phyloP scores from a whole-genome alignment of 305 asterid species.

The Lippia alba region DNA sequence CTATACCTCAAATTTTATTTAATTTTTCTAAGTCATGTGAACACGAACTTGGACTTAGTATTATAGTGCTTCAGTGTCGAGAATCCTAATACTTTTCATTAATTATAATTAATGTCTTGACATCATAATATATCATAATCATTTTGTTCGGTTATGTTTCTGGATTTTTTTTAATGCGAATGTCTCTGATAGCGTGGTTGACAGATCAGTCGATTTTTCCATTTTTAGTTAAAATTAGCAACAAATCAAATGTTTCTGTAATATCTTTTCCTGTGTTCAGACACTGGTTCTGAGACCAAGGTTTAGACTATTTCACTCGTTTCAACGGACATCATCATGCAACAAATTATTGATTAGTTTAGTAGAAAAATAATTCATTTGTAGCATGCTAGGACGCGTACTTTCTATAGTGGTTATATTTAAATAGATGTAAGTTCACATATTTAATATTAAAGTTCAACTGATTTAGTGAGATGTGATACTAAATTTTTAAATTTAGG shows the following conservation, averaged over 20 bases:
- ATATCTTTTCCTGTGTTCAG: too few relatives aligned
- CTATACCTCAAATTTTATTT: background rate
- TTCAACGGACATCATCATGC: background rate
- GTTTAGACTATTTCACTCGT: background rate
- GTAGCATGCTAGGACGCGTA: background rate
- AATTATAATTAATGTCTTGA: background rate
- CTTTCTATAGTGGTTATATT: background rate
- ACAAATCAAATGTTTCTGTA: too few relatives aligned
- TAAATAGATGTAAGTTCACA: background rate
- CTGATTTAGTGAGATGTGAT: too few relatives aligned
- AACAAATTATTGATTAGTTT: constrained; percentile 1
- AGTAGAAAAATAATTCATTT: background rate
- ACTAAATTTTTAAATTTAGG: too few relatives aligned
- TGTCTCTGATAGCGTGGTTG: constrained; percentile 36
- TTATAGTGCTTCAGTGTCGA: constrained; percentile 21
- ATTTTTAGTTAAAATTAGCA: constrained; percentile 7
- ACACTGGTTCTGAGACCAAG: too few relatives aligned
- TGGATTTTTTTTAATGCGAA: constrained; percentile 28
- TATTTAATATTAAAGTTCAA: background rate
- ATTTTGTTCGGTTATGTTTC: background rate
- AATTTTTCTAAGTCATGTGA: constrained; percentile 32
- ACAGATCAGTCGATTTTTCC: constrained; percentile 33
- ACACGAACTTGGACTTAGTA: constrained; percentile 44
- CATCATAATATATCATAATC: too few relatives aligned
- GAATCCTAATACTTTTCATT: background rate